Evolutionary conservation across 2,329 filamentous ascomycete genomes (phyloP).

Genomic region (Keithomyces neogunnii): DNA sequence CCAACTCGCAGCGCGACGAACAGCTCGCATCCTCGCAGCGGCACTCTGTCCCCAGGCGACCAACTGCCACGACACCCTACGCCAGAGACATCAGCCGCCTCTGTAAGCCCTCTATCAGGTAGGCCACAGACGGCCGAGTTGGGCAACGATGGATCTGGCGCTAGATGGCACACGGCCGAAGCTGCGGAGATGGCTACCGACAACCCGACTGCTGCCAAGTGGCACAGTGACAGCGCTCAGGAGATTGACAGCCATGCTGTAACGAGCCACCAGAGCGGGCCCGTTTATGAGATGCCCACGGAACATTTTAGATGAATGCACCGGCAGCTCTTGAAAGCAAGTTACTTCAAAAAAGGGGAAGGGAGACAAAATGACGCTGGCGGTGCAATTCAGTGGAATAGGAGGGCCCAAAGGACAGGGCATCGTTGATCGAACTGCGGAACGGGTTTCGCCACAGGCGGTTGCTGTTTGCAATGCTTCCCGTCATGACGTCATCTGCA

Average conservation of each 20-base stretch:
- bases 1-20: constrained; percentile 13
- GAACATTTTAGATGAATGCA: constrained; percentile 25
- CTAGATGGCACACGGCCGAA: constrained; percentile 7
- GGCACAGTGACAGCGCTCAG: constrained; percentile 25
- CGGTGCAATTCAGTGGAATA: too few species aligned
- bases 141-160: constrained; percentile 7
- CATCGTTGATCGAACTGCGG: too few species aligned
- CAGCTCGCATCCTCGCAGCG: constrained; percentile 7
- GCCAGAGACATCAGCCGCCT: constrained; percentile 12
- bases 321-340: background rate
- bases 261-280: constrained; percentile 22
- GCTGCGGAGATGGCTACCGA: constrained; percentile 25
- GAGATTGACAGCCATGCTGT: constrained; percentile 31
- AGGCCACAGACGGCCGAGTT: constrained; percentile 10
- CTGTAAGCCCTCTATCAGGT: constrained; percentile 9
- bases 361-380: background rate
- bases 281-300: constrained; percentile 35
- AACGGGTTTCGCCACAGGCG: background rate
- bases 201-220: constrained; percentile 19
- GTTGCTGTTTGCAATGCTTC: background rate
- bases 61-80: constrained; percentile 16
- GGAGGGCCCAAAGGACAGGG: too few species aligned
- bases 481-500: too few species aligned
- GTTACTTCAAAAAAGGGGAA: background rate
- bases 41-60: constrained; percentile 12